A percentile compares a stretch with the other conserved stretches of the same genome.
Evolutionary conservation across 2,329 filamentous ascomycete genomes (phyloP).

Genomic region (Onygena corvina): DNA sequence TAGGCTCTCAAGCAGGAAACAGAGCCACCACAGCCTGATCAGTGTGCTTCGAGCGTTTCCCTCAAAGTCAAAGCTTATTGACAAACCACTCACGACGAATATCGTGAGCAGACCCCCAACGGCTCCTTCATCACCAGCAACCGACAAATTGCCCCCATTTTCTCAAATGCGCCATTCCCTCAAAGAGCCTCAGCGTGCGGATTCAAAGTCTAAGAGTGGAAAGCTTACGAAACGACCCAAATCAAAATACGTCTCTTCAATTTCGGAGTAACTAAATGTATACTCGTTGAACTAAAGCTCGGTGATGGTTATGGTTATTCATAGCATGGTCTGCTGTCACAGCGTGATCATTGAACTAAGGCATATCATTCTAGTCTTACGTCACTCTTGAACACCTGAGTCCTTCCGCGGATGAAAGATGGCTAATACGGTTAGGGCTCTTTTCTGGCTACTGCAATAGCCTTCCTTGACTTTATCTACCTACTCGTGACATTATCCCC

Average conservation of each 20-base stretch:
- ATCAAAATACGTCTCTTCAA: not conserved
- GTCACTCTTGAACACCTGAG: too few relatives aligned
- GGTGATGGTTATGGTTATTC: too few relatives aligned
- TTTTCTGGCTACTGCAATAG: too few relatives aligned
- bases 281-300: too few relatives aligned
- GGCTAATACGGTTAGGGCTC: too few relatives aligned
- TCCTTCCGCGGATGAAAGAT: too few relatives aligned
- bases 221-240: not conserved
- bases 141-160: constrained; percentile 1
- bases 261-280: not conserved
- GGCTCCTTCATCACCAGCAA: not conserved
- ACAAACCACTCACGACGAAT: not conserved
- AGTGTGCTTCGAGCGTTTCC: constrained; percentile 1
- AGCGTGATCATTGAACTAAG: too few relatives aligned
- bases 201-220: not conserved
- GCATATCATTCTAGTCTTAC: too few relatives aligned
- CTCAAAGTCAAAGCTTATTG: not conserved
- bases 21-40: not conserved
- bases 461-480: too few relatives aligned
- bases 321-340: too few relatives aligned
- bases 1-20: not conserved
- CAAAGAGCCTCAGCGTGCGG: not conserved
- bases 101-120: not conserved
- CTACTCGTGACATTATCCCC: too few relatives aligned
- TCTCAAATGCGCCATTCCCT: not conserved